phyloP scores from a whole-genome alignment of 768 basidiomycete species.

The Boletus bicolor region DNA sequence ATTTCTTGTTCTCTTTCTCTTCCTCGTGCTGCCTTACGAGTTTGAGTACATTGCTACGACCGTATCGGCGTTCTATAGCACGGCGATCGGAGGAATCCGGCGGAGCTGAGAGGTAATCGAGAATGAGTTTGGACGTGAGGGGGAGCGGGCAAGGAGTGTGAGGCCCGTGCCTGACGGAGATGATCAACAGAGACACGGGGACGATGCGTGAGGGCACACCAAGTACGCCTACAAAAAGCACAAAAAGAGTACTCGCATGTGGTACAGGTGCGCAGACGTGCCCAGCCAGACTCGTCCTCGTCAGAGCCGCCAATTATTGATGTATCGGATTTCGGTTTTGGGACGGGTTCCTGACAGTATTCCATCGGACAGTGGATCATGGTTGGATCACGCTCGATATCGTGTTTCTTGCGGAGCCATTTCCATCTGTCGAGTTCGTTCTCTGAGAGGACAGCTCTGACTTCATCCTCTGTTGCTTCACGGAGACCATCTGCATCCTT shows the following conservation, averaged over 20 bases:
- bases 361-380: conserved; percentile 78
- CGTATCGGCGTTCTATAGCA: conserved; percentile 61
- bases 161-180: conserved; percentile 72
- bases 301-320: conserved; percentile 28
- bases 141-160: conserved; percentile 67
- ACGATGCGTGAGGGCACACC: conserved; percentile 41
- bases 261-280: conserved; percentile 66
- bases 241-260: conserved; percentile 79
- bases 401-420: conserved; percentile 70
- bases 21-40: conserved; percentile 66
- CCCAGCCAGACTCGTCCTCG: conserved; percentile 62
- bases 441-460: conserved; percentile 65
- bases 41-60: conserved; percentile 54
- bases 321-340: conserved; percentile 43
- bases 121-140: conserved; percentile 59
- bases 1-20: conserved; percentile 69
- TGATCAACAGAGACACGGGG: conserved; percentile 2
- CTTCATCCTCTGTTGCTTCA: conserved; percentile 67
- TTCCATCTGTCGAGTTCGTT: conserved; percentile 69
- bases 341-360: conserved; percentile 78
- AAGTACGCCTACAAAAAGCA: conserved; percentile 75
- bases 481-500: conserved; percentile 29
- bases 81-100: conserved; percentile 49
- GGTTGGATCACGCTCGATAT: conserved; percentile 74
- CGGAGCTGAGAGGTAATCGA: conserved; percentile 60